phyloP scores from a whole-genome alignment of 768 basidiomycete genomes.

The Leccinum longicurvipes region DNA sequence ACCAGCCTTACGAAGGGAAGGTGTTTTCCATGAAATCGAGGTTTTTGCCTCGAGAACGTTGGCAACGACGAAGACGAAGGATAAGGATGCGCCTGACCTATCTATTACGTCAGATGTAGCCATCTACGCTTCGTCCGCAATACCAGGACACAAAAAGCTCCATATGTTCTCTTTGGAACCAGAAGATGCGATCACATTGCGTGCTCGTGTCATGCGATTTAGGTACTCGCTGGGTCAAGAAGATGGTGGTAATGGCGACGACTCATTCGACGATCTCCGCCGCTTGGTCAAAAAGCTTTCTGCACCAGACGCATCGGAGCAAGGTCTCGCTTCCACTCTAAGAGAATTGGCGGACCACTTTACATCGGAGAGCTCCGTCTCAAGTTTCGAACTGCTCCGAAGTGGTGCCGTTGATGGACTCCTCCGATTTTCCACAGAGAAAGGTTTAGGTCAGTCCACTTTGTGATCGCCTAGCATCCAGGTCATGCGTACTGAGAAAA shows the following conservation, averaged over 20 bases:
- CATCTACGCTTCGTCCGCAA: conserved; percentile 40
- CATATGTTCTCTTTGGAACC: conserved; percentile 71
- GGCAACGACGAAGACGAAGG: conserved; percentile 50
- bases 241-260: conserved; percentile 49
- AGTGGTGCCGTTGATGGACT: conserved; percentile 90
- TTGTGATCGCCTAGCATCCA: not conserved
- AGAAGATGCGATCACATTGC: conserved; percentile 87
- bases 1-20: conserved; percentile 89
- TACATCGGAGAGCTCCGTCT: conserved; percentile 73
- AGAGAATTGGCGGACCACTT: conserved; percentile 81
- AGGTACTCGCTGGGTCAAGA: conserved; percentile 66
- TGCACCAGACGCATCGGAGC: conserved; percentile 52
- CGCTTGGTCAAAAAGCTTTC: conserved; percentile 65
- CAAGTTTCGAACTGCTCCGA: conserved; percentile 93
- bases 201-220: conserved; percentile 87
- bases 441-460: conserved; percentile 32
- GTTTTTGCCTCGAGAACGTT: conserved; percentile 63
- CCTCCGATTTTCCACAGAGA: conserved; percentile 76
- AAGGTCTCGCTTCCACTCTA: conserved; percentile 57
- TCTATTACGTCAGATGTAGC: conserved; percentile 36
- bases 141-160: conserved; percentile 67
- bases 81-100: conserved; percentile 34
- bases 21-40: conserved; percentile 95
- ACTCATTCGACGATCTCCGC: conserved; percentile 61
- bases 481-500: conserved; percentile 5